Conservation (phyloP, 164 flowering plant species). For the Aristolochia contorta region DNA sequence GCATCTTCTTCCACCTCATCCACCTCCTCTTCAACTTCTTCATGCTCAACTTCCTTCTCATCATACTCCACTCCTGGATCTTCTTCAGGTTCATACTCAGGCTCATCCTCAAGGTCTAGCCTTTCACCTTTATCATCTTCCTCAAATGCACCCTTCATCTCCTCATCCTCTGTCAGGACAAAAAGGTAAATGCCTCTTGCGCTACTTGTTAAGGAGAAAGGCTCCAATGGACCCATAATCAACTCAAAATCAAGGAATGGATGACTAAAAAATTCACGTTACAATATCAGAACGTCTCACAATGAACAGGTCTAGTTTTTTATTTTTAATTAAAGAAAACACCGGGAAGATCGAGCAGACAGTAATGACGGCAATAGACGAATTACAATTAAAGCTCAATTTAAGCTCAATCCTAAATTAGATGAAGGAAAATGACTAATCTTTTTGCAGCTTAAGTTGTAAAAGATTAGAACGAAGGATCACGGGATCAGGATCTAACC, state of each 20-base stretch:
- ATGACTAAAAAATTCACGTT: no score
- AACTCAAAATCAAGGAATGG: no score
- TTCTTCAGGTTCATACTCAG: constrained; percentile 61
- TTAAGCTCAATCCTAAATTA: no score
- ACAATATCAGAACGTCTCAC: no score
- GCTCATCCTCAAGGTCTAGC: constrained; percentile 74
- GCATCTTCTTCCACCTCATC: constrained; percentile 43
- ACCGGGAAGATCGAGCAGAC: no score
- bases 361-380: no score
- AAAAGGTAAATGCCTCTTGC: constrained; percentile 4
- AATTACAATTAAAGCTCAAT: no score
- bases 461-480: no score
- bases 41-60: constrained; percentile 54
- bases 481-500: no score
- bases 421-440: no score
- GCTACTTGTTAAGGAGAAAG: background rate
- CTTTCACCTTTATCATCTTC: constrained; percentile 67
- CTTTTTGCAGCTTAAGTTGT: no score
- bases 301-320: background rate
- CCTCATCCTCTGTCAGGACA: constrained; percentile 46
- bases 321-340: background rate
- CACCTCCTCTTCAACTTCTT: constrained; percentile 41
- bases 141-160: constrained; percentile 49
- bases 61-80: constrained; percentile 52
- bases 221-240: background rate